Conservation (phyloP, 1,284 basidiomycete genomes). For the Trichosporon asahii region DNA sequence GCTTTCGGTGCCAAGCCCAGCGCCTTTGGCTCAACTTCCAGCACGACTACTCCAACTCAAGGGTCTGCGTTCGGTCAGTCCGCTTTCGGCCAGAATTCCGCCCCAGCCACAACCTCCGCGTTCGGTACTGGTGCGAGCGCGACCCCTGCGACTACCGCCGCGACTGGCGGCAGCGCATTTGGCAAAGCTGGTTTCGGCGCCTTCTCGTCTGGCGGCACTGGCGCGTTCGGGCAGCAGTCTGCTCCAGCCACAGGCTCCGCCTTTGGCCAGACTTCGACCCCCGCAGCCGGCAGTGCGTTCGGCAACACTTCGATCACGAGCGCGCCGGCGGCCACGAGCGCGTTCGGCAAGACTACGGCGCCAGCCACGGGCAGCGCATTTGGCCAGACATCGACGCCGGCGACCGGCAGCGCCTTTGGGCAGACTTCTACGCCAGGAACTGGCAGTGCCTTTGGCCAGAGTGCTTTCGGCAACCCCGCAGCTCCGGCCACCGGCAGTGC, state of each 20-base stretch:
- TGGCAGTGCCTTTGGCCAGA: conserved; percentile 24
- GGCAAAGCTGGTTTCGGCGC: conserved; percentile 54
- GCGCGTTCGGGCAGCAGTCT: conserved; percentile 36
- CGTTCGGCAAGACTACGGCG: conserved; percentile 17
- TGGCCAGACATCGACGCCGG: conserved; percentile 29
- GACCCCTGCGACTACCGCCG: background rate
- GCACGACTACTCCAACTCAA: background rate
- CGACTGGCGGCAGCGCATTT: conserved; percentile 49
- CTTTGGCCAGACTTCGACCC: conserved; percentile 34
- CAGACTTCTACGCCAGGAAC: conserved; percentile 18
- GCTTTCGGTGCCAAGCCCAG: conserved; percentile 35
- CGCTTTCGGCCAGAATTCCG: conserved; percentile 25
- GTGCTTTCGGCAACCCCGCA: conserved; percentile 16
- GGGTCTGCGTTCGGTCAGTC: background rate
- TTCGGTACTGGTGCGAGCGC: conserved; percentile 35
- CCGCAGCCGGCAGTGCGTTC: background rate
- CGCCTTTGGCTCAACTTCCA: conserved; percentile 39
- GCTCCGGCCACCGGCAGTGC: conserved; percentile 28
- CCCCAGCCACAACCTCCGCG: conserved; percentile 30
- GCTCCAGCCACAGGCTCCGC: conserved; percentile 28
- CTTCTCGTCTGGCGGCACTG: conserved; percentile 40
- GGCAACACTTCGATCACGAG: too few relatives aligned
- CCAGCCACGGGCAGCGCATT: conserved; percentile 33
- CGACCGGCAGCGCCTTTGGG: conserved; percentile 27
- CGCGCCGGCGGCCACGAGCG: background rate